Percentiles rank a stretch among this genome's conserved stretches.
Evolutionary conservation across 2,329 filamentous ascomycete species (phyloP).

Genomic region (Mycosphaerella arachidis): DNA sequence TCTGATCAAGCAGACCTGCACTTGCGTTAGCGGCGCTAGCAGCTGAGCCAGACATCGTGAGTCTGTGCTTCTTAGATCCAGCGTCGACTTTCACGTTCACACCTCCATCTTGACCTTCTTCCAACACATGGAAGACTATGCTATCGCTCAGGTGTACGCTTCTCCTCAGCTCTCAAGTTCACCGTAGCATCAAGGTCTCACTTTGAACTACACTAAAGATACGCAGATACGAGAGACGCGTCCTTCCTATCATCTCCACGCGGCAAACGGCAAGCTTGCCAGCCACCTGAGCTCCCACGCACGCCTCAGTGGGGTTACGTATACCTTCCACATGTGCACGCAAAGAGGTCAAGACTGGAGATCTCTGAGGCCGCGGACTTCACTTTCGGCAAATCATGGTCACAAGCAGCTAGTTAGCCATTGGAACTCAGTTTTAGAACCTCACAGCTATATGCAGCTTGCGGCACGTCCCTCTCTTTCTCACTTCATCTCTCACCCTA

Average conservation of each 20-base stretch:
- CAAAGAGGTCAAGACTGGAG: neutral
- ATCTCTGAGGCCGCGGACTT: neutral
- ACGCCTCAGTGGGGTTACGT: neutral
- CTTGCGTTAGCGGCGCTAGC: too few relatives aligned
- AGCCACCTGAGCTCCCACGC: neutral
- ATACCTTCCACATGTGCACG: neutral
- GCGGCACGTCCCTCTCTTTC: neutral
- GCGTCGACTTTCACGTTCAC: too few relatives aligned
- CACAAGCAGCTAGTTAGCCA: neutral
- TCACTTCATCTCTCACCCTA: neutral
- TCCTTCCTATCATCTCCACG: neutral
- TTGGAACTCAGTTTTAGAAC: neutral
- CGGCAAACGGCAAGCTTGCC: neutral
- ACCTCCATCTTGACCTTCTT: too few relatives aligned
- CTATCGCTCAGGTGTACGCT: too few relatives aligned
- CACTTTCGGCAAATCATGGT: neutral
- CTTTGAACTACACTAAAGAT: too few relatives aligned
- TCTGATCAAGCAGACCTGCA: too few relatives aligned
- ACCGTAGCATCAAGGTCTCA: too few relatives aligned
- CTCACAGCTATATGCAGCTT: neutral
- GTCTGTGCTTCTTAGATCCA: too few relatives aligned
- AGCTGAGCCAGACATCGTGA: too few relatives aligned
- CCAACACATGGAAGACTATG: too few relatives aligned
- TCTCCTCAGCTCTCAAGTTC: too few relatives aligned
- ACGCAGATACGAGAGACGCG: neutral